A percentile compares a stretch with the other conserved stretches of the same genome.
Conservation (phyloP, 2,329 filamentous ascomycete species). For the Samsoniella hepiali region DNA sequence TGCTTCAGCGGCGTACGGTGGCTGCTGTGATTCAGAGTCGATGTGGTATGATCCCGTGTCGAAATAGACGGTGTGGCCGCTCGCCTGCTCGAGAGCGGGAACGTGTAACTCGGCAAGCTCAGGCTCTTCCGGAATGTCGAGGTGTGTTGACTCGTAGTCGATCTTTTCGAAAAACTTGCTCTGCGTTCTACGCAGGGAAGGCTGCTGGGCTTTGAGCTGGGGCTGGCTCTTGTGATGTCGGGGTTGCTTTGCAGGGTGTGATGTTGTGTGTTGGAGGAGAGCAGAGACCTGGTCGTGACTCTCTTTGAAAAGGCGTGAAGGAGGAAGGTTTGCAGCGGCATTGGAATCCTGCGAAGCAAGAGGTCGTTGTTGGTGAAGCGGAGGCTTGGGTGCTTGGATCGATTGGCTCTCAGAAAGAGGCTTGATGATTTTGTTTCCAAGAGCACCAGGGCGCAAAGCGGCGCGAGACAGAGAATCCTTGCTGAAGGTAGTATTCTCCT, state of each 20-base stretch:
- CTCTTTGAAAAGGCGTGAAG: neutral
- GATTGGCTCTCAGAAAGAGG: slow-evolving; percentile 16
- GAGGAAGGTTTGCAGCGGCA: slow-evolving; percentile 21
- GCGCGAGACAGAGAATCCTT: slow-evolving; percentile 24
- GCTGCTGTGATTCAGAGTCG: slow-evolving; percentile 25
- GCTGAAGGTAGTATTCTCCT: slow-evolving; percentile 41
- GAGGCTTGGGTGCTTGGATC: slow-evolving; percentile 5
- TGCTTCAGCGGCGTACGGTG: slow-evolving; percentile 10
- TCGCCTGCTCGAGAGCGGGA: slow-evolving; percentile 21
- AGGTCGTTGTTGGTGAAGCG: slow-evolving; percentile 10
- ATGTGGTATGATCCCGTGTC: slow-evolving; percentile 27
- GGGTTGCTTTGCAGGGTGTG: slow-evolving; percentile 31
- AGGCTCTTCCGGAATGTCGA: slow-evolving; percentile 20
- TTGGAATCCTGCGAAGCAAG: slow-evolving; percentile 15
- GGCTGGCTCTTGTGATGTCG: slow-evolving; percentile 56
- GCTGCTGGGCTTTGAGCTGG: slow-evolving; percentile 44
- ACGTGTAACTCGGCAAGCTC: slow-evolving; percentile 13
- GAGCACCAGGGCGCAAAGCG: slow-evolving; percentile 22
- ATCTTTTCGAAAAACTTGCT: slow-evolving; percentile 37
- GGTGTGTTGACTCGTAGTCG: slow-evolving; percentile 16
- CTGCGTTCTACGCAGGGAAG: slow-evolving; percentile 42
- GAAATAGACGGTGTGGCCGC: slow-evolving; percentile 27
- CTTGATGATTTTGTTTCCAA: slow-evolving; percentile 20
- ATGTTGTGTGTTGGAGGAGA: neutral
- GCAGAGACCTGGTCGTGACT: neutral